These are phyloP conservation scores for Populus hybrid DNA, from an alignment of 441 rosid species.

Conservation along the genomic window DNA sequence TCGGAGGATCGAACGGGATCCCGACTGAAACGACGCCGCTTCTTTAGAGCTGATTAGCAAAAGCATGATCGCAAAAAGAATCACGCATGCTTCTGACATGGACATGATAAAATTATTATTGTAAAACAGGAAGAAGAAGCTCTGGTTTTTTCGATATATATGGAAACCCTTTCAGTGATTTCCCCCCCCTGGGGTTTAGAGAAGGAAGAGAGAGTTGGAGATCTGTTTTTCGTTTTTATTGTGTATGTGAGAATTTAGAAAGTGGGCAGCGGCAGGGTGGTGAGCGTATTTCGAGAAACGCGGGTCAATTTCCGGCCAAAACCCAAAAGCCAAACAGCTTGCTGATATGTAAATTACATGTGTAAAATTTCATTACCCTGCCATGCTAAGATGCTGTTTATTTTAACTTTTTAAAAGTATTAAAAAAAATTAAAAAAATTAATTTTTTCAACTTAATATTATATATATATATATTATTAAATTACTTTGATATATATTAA, in stretches of 20 bases:
- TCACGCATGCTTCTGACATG: constrained; percentile 39
- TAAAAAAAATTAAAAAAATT: too few species aligned
- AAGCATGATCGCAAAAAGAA: constrained; percentile 23
- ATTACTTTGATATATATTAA: too few species aligned
- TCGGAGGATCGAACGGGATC: constrained; percentile 67
- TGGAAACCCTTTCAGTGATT: neutral
- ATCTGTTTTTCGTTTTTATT: neutral
- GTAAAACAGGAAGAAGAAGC: neutral
- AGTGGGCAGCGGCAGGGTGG: neutral
- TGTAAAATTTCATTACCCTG: too few species aligned
- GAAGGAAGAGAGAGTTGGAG: neutral
- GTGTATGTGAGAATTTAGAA: neutral
- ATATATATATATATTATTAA: too few species aligned
- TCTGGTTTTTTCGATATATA: neutral
- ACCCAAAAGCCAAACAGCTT: neutral
- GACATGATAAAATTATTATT: neutral
- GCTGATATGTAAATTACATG: neutral
- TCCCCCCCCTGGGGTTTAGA: neutral
- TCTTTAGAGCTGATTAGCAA: constrained; percentile 22
- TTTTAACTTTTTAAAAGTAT: too few species aligned
- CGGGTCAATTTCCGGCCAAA: neutral
- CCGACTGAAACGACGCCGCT: constrained; percentile 32
- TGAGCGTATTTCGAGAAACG: neutral
- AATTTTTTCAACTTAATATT: too few species aligned
- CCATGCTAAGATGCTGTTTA: too few species aligned